Conservation (phyloP, 2,329 filamentous ascomycete species). For the Colletotrichum sansevieriae region DNA sequence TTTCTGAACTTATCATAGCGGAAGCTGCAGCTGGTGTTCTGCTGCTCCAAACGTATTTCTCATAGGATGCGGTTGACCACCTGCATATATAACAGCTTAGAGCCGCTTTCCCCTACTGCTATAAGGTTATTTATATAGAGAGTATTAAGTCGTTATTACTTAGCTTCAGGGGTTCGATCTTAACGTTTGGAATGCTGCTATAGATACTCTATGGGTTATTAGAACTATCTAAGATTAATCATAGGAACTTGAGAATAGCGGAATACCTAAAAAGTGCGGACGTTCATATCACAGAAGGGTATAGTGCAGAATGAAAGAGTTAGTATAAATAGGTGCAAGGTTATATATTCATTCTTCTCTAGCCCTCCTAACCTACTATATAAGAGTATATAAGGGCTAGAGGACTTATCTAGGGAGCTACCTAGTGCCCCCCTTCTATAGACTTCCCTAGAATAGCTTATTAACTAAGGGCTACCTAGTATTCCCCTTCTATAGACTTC, state of each 20-base stretch:
- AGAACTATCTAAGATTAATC: not conserved
- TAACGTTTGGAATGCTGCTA: conserved; percentile 55
- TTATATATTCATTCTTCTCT: no score
- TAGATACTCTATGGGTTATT: conserved; percentile 55
- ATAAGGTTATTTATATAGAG: conserved; percentile 71
- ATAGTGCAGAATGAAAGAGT: no score
- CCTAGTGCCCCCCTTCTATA: no score
- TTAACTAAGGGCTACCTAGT: no score
- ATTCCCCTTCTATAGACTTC: no score
- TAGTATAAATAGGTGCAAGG: no score
- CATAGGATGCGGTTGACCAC: conserved; percentile 68
- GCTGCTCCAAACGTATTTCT: conserved; percentile 64
- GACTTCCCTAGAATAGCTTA: no score
- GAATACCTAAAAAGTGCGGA: conserved; percentile 50
- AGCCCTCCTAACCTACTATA: no score
- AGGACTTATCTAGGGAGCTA: no score
- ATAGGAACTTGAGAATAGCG: no score
- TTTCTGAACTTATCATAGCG: conserved; percentile 63
- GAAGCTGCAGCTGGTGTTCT: conserved; percentile 54
- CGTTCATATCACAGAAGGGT: no score
- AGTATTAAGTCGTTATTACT: conserved; percentile 67
- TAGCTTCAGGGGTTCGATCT: conserved; percentile 64
- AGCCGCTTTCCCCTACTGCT: conserved; percentile 60
- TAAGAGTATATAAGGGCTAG: no score
- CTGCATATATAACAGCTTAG: conserved; percentile 68